Evolutionary conservation across 345 rosid species (phyloP).

Genomic region (Dimocarpus longan): DNA sequence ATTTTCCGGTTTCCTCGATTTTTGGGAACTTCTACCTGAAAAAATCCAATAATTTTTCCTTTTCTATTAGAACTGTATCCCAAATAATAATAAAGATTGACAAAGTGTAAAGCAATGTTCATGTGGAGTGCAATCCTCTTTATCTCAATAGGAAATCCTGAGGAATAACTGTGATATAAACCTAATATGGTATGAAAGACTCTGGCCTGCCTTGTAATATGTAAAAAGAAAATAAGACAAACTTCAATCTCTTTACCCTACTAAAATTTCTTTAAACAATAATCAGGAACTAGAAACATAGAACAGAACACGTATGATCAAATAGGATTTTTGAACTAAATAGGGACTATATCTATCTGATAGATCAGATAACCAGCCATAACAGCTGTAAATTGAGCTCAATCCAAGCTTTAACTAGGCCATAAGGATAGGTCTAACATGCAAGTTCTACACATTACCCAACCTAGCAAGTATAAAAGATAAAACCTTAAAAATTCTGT

Average conservation of each 20-base stretch:
- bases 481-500: not conserved
- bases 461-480: not conserved
- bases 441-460: conserved; percentile 1
- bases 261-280: not conserved
- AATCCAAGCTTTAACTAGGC: not conserved
- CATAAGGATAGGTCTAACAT: not conserved
- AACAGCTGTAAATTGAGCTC: not conserved
- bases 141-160: not conserved
- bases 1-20: conserved; percentile 86
- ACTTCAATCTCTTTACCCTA: not conserved
- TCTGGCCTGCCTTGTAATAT: not conserved
- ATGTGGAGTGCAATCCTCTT: not conserved
- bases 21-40: conserved; percentile 89
- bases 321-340: not conserved
- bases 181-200: not conserved
- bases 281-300: not conserved
- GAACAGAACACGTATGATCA: not conserved
- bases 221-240: not conserved
- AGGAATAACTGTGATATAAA: not conserved
- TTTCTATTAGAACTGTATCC: not conserved
- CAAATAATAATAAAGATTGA: not conserved
- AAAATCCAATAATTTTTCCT: conserved; percentile 13
- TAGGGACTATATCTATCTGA: not conserved
- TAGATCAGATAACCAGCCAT: conserved; percentile 1
- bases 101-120: not conserved